Percentiles rank a stretch among this genome's conserved stretches.
phyloP scores from a whole-genome alignment of 495 filamentous ascomycete species.

The Clavariopsis aquatica region DNA sequence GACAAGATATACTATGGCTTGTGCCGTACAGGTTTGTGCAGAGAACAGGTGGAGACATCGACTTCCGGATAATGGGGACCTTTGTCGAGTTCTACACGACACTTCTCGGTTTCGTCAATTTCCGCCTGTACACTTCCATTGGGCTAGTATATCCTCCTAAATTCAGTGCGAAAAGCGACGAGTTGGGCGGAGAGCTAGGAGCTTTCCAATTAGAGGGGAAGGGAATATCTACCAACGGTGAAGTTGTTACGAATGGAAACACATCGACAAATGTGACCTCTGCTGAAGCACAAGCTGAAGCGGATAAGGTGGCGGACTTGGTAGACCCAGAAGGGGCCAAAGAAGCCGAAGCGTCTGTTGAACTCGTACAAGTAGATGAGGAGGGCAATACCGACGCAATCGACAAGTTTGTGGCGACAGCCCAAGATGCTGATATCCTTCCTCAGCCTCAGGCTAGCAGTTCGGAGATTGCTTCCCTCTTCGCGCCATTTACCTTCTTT shows the following conservation, averaged over 20 bases:
- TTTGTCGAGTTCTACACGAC: slow-evolving; percentile 99
- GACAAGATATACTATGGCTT: slow-evolving; percentile 97
- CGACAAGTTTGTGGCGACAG: slow-evolving; percentile 81
- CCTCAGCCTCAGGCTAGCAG: slow-evolving; percentile 70
- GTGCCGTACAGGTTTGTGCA: slow-evolving; percentile 98
- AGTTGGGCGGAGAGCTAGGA: slow-evolving; percentile 84
- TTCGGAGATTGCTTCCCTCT: slow-evolving; percentile 65
- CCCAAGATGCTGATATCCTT: slow-evolving; percentile 77
- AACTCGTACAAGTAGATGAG: slow-evolving; percentile 50
- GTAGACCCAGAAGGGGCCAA: slow-evolving; percentile 45
- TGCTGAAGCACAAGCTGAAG: slow-evolving; percentile 43
- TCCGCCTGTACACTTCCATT: slow-evolving; percentile 82
- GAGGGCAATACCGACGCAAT: slow-evolving; percentile 63
- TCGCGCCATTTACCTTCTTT: slow-evolving; percentile 85
- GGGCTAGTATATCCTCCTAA: slow-evolving; percentile 93
- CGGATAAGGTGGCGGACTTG: slow-evolving; percentile 43
- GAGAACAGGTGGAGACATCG: slow-evolving; percentile 84
- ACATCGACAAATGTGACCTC: slow-evolving; percentile 12
- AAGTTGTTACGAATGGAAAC: slow-evolving; percentile 38
- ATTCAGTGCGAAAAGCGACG: slow-evolving; percentile 83
- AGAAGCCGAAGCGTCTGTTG: slow-evolving; percentile 37
- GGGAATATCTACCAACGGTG: slow-evolving; percentile 45
- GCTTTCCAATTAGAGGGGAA: slow-evolving; percentile 85
- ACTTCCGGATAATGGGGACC: slow-evolving; percentile 98
- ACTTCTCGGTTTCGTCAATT: slow-evolving; percentile 92